Conservation (phyloP, 73 alveolate species). For the Durusdinium trenchii region DNA sequence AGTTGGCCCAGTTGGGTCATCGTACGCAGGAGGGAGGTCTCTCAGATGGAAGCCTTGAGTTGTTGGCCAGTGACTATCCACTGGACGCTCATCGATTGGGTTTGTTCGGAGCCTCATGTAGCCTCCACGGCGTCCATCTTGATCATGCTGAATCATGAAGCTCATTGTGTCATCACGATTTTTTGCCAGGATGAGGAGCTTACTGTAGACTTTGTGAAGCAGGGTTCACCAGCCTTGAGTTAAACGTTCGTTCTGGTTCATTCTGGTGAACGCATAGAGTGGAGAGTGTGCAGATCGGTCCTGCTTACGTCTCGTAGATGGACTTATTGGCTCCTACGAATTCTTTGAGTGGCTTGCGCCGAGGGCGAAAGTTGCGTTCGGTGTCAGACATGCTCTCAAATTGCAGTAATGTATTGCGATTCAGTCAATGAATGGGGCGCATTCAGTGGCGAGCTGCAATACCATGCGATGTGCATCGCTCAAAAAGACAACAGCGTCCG, state of each 20-base stretch:
- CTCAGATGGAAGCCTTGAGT: constrained; percentile 21
- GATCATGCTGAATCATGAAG: too few relatives aligned
- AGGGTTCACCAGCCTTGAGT: too few relatives aligned
- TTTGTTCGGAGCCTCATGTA: not conserved
- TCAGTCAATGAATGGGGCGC: constrained; percentile 18
- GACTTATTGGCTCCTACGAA: constrained; percentile 41
- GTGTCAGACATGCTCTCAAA: constrained; percentile 12
- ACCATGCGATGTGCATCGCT: not conserved
- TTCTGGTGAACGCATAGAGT: too few relatives aligned
- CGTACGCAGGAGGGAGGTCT: not conserved
- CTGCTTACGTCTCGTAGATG: not conserved
- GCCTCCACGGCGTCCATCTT: too few relatives aligned
- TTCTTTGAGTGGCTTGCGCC: constrained; percentile 75
- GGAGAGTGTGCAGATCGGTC: not conserved
- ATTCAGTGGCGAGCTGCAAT: not conserved
- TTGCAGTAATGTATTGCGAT: constrained; percentile 21
- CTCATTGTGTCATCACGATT: too few relatives aligned
- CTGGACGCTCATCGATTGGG: constrained; percentile 28
- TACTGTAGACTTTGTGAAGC: too few relatives aligned
- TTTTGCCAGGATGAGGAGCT: too few relatives aligned
- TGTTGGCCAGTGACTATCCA: constrained; percentile 32
- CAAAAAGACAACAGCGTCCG: not conserved
- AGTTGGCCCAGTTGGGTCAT: not conserved
- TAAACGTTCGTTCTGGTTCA: too few relatives aligned
- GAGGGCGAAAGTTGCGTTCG: constrained; percentile 52